Evolutionary conservation across 768 basidiomycete genomes (phyloP), one percentile per base, ranked within the genome.

Genomic region (Phlegmacium glaucopus): DNA sequence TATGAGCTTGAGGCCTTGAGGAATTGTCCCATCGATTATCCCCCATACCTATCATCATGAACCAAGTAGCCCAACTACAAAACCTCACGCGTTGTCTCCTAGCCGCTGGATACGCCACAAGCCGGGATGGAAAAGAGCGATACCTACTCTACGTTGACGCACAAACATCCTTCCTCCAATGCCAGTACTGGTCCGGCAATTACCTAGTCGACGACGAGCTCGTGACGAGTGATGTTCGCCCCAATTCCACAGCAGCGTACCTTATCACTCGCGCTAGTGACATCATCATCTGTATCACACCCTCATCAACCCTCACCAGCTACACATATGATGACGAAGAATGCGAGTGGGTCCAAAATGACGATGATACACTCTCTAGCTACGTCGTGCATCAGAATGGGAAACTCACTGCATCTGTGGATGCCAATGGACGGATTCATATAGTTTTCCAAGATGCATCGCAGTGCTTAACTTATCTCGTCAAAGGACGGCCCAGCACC

Each of bases 341-440:
- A 26, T 34, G 46, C 13, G 1, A 55, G 59, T 17, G 34, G 59
- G 12, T 58, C 56, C 11, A 63, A 57, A 8, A 50, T 58, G 17
- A 55, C 53, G 36, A 58, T 56, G 15, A 28, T 2, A 9, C 10
- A 63, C 35, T 52, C 44, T 36, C 44, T 1, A 13, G 56, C 60
- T 17, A 58, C 58, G 25, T 70, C 65, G 71, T 59, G 61, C 52
- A 56, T 30, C 49, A 36, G 4, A 32, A 44, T 8, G 49, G 52
- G 8, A 49, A 48, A 8, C 26, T 53, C 17, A 39, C 48, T 12
- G 45, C 49, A 30, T 39, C n/a, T 13, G 25, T 34, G 11, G 42
- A 45, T 38, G 36, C 42, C 11, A 17, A 17, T 27, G 38, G 39
- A 10, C 27, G 17, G 13, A 13, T 53, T n/a, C 25, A 22, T 25